Percentiles rank a stretch among this genome's conserved stretches.
These are phyloP conservation scores for Clarkia xantiana DNA, from an alignment of 345 rosid genomes.

Conservation along the genomic window DNA sequence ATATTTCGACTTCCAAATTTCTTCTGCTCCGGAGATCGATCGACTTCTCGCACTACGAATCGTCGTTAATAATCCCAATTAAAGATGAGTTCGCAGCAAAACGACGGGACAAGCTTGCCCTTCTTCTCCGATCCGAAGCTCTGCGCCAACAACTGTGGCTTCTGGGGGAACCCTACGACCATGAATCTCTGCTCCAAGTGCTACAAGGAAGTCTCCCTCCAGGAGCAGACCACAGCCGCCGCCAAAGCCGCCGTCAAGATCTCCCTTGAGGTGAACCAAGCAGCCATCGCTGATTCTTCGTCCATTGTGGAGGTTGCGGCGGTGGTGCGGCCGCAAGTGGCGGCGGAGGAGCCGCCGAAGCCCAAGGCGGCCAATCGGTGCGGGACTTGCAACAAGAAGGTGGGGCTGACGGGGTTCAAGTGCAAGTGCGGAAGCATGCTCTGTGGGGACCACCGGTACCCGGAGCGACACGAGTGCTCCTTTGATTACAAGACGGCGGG, in stretches of 20 bases:
- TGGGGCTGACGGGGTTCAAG: conserved; percentile 67
- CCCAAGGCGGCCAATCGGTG: conserved; percentile 25
- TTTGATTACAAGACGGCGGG: conserved; percentile 71
- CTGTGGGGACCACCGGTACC: conserved; percentile 73
- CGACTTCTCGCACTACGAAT: neutral
- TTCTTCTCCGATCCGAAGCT: conserved; percentile 51
- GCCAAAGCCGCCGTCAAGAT: conserved; percentile 21
- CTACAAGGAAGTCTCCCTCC: conserved; percentile 37
- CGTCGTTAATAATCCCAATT: neutral
- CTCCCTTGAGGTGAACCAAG: conserved; percentile 23
- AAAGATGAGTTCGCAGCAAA: conserved; percentile 63
- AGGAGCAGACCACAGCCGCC: conserved; percentile 59
- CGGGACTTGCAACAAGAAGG: conserved; percentile 57
- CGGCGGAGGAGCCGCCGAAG: neutral
- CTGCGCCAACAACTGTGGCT: conserved; percentile 73
- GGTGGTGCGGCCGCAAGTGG: neutral
- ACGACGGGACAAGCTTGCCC: conserved; percentile 57
- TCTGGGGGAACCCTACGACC: conserved; percentile 62
- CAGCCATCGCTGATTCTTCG: no score
- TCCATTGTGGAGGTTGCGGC: no score
- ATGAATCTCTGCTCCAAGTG: conserved; percentile 90
- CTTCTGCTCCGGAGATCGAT: no score
- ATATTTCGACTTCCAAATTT: no score
- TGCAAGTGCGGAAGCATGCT: conserved; percentile 68
- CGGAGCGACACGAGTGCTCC: conserved; percentile 55